These are phyloP conservation scores for Neurospora sp. DNA, from an alignment of 495 filamentous ascomycete species.

Conservation along the genomic window DNA sequence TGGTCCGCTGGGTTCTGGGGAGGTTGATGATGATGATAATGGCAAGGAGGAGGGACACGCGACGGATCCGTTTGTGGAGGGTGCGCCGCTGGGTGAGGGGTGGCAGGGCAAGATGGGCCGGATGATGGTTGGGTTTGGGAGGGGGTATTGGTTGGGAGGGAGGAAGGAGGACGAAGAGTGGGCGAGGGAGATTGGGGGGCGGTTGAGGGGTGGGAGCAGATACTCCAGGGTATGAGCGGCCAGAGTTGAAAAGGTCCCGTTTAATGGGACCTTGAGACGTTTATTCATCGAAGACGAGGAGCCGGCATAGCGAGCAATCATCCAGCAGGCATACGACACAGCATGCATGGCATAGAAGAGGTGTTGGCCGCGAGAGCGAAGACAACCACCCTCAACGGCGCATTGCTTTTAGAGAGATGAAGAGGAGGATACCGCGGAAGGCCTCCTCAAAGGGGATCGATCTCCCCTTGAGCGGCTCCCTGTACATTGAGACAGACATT, in stretches of 20 bases:
- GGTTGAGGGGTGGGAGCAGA: conserved; percentile 35
- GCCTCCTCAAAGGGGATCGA: neutral
- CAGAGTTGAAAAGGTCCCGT: neutral
- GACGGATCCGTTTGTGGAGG: conserved; percentile 61
- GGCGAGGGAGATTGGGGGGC: conserved; percentile 47
- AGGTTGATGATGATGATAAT: conserved; percentile 18
- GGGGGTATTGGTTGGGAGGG: conserved; percentile 63
- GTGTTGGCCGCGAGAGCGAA: neutral
- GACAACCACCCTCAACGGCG: neutral
- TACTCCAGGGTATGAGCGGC: neutral
- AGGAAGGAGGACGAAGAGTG: conserved; percentile 44
- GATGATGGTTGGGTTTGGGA: conserved; percentile 58
- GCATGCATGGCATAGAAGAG: neutral
- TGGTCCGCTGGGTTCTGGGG: conserved; percentile 1
- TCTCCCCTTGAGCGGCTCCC: neutral
- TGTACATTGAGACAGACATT: neutral
- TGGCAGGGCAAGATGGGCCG: conserved; percentile 68
- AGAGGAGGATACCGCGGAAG: neutral
- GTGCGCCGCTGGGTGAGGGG: conserved; percentile 59
- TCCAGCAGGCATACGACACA: neutral
- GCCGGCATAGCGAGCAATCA: neutral
- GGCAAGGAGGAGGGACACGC: conserved; percentile 31
- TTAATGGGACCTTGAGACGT: neutral
- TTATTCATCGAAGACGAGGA: too few relatives aligned
- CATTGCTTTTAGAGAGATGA: neutral